Evolutionary conservation across 345 rosid genomes (phyloP).

Genomic region (Eucalyptus regnans): DNA sequence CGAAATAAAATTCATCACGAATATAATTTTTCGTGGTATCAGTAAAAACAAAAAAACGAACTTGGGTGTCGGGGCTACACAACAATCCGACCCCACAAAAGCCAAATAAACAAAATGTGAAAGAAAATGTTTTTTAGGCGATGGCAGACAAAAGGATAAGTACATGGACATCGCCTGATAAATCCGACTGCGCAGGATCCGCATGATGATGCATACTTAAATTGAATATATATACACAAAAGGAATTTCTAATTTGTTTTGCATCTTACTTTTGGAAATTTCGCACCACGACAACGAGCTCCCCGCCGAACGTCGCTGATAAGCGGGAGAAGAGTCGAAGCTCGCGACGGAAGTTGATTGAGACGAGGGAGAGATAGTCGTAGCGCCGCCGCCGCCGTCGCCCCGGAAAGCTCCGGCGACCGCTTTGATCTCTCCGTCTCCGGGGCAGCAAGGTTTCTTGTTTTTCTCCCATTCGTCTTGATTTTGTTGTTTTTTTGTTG

Average conservation of each 20-base stretch:
- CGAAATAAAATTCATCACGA: too few relatives aligned
- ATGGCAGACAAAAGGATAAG: neutral
- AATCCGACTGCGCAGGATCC: neutral
- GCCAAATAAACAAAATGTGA: neutral
- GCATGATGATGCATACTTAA: neutral
- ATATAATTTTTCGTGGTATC: too few relatives aligned
- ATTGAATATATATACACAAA: too few relatives aligned
- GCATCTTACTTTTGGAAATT: neutral
- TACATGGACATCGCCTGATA: neutral
- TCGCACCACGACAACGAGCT: neutral
- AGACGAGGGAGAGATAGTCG: neutral
- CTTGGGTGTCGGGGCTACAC: accelerated
- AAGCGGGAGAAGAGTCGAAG: neutral
- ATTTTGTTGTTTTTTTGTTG: neutral
- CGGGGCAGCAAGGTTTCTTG: neutral
- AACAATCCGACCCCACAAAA: neutral
- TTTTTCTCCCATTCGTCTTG: neutral
- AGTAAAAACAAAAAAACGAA: accelerated
- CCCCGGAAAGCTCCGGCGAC: neutral
- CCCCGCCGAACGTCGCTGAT: neutral
- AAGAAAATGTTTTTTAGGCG: too few relatives aligned
- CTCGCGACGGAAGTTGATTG: neutral
- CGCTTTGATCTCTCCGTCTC: neutral
- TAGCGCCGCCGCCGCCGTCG: neutral
- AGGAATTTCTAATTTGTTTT: neutral